Evolutionary conservation across 2,329 filamentous ascomycete species (phyloP), one percentile per base, ranked within the genome.

Genomic region (Microthyrium microscopicum): DNA sequence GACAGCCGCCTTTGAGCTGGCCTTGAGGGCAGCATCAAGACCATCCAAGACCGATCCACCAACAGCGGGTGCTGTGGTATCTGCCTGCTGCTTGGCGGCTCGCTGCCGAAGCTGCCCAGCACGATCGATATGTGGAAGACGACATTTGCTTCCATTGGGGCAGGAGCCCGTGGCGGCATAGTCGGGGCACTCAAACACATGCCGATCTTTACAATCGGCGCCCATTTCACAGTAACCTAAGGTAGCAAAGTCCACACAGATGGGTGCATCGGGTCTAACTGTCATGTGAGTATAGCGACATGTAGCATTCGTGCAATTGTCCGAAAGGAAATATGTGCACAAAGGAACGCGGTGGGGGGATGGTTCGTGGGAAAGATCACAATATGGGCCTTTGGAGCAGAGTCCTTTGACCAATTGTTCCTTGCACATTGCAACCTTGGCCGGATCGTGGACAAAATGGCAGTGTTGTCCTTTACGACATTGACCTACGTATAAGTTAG

Each of bases 141-240:
- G 79, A 63, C 87, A 95, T 43, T 76, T 74, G 56, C 76, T 73
- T n/a, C n/a, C n/a, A 52, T 70, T 73, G 52, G 73, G 74, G 70
- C 89, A 98, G 41, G 66, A 63, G 47, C 87, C 87, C 39, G 71
- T 82, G 58, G 93, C 92, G 67, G 82, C 81, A 62, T 91, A 94
- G 53, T 92, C 80, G 41, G 89, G 87, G 56, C 89, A 95, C 56
- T 95, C 87, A 57, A 78, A 77, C 37, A 87, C 77, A 60, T 98
- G 89, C 40, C 84, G 77, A 42, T 89, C 73, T 39, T 70, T 57
- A 57, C 89, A 95, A 35, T 65, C 57, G 36, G 68, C 66, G 39
- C 87, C 89, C 52, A 79, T 80, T 40, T 79, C 75, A 61, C 89
- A 95, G 56, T 84, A 95, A 34, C 89, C 87, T 48, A 85, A 69